These are phyloP conservation scores for Urochloa ruziziensis DNA, from an alignment of 176 grass and related monocot species.

Conservation along the genomic window DNA sequence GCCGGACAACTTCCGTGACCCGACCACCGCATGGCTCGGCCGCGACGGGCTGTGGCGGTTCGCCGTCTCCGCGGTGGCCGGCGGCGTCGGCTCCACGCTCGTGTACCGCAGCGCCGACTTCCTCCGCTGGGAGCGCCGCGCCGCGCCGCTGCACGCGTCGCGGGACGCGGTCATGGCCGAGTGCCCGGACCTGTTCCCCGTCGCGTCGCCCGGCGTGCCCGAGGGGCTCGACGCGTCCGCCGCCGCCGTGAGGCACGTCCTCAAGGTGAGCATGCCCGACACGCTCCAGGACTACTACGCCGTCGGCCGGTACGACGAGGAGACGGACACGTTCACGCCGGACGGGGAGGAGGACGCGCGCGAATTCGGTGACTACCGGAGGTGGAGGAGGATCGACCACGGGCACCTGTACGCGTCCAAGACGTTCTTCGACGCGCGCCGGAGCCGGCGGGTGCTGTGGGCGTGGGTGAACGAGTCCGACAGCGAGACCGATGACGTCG, in stretches of 20 bases:
- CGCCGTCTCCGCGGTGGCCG: constrained; percentile 39
- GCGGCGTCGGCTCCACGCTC: constrained; percentile 34
- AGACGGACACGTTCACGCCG: constrained; percentile 34
- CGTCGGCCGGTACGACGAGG: constrained; percentile 45
- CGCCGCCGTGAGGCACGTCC: background rate
- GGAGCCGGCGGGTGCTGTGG: constrained; percentile 45
- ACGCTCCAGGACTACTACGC: constrained; percentile 50
- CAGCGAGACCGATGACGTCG: constrained; percentile 31
- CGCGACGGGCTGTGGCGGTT: constrained; percentile 62
- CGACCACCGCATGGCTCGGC: constrained; percentile 65
- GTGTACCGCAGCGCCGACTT: constrained; percentile 64
- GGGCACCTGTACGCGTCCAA: constrained; percentile 63
- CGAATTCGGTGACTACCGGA: background rate
- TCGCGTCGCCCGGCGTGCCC: constrained; percentile 28
- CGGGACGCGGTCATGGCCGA: constrained; percentile 46
- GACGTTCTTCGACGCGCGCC: constrained; percentile 54
- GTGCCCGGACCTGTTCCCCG: constrained; percentile 83
- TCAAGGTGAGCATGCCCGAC: constrained; percentile 20
- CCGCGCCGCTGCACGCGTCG: constrained; percentile 40
- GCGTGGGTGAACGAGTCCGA: constrained; percentile 62
- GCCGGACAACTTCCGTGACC: constrained; percentile 53
- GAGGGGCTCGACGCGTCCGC: constrained; percentile 51
- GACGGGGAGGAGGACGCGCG: constrained; percentile 40
- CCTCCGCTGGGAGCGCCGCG: constrained; percentile 46
- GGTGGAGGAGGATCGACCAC: constrained; percentile 55